Base-by-base conservation (phyloP, 352 stramenopile genomes). In the Globisporangium barbulae region DNA sequence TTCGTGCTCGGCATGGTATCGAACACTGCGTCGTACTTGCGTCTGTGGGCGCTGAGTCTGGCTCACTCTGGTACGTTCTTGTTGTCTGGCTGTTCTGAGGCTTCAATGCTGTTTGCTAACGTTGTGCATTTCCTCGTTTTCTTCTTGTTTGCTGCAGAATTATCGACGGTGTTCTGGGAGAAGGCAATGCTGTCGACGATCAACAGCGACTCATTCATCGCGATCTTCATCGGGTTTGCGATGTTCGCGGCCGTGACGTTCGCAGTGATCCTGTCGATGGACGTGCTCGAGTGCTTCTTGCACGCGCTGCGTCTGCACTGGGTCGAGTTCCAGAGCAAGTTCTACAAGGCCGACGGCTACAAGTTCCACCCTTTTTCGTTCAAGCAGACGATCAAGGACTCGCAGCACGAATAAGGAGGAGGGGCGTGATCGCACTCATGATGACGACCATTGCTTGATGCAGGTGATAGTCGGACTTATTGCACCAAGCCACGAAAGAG, bases 271-370 rank as follows among this genome's bases (percentile, higher is more conserved):
- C 78, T 99, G 52, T 95, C 95, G 68, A 99, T 99, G 98, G 97
- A 99, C 78, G 95, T 99, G 64, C 83, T 99, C n/a, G 97, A 99
- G 83, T 99, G 97, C 75, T 99, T 99, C 79, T 81, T 99, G 56
- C 98, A 99, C 77, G 96, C 97, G 15, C 85, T 99, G 60, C 96
- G 98, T 91, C 86, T 99, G 65, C 97, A 99, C 79, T 99, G 98
- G 98, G 84, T 99, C 59, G 97, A 99, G 82, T 99, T 99, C 82
- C 97, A 99, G 81, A 98, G 93, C 85, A 99, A 99, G 80, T 99
- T 99, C 72, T 99, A 98, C 85, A 96, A 98, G 70, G 97, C 96
- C 12, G 97, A 99, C 77, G 97, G 97, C 49, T 82, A 98, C 75
- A 97, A 97, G 70, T 99, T 99, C 85, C 78, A 94, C 59, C 97